A percentile compares a stretch with the other conserved stretches of the same genome.
Conservation (phyloP, 345 rosid genomes). For the Mangifera indica region DNA sequence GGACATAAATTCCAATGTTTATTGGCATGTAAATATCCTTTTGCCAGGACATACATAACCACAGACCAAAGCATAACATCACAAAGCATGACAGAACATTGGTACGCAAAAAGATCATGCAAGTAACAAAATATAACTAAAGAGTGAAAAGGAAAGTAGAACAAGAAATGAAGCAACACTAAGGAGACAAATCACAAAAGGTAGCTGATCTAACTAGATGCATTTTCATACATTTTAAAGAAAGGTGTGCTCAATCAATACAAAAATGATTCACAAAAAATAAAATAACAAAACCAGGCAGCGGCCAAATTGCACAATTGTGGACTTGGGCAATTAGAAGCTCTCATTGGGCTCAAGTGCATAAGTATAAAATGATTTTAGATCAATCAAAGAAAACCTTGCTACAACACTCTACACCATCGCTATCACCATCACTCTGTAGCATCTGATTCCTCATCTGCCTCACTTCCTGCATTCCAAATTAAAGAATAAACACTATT, state of each 20-base stretch:
- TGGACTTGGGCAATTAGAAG: constrained; percentile 6
- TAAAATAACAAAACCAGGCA: constrained; percentile 11
- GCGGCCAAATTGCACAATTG: constrained; percentile 1
- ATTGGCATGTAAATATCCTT: too few relatives aligned
- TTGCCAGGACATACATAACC: background rate
- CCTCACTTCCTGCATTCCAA: constrained; percentile 19
- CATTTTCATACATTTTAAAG: constrained; percentile 10
- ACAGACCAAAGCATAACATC: too few relatives aligned
- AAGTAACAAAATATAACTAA: background rate
- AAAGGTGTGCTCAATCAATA: constrained; percentile 15
- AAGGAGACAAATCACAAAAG: background rate
- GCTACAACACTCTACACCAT: background rate
- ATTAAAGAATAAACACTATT: background rate
- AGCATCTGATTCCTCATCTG: constrained; percentile 23
- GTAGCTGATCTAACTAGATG: constrained; percentile 11
- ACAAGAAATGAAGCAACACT: background rate
- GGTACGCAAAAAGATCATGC: background rate
- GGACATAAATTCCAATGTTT: too few relatives aligned
- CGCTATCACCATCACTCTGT: constrained; percentile 13
- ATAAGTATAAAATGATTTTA: background rate
- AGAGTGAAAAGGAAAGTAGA: background rate
- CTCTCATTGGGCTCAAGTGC: constrained; percentile 6
- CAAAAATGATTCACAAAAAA: constrained; percentile 14
- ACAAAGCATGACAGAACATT: background rate
- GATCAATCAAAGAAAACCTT: constrained; percentile 2